A percentile compares a stretch with the other conserved stretches of the same genome.
phyloP scores from a whole-genome alignment of 139 green algal genomes.

The Micractinium conductrix region DNA sequence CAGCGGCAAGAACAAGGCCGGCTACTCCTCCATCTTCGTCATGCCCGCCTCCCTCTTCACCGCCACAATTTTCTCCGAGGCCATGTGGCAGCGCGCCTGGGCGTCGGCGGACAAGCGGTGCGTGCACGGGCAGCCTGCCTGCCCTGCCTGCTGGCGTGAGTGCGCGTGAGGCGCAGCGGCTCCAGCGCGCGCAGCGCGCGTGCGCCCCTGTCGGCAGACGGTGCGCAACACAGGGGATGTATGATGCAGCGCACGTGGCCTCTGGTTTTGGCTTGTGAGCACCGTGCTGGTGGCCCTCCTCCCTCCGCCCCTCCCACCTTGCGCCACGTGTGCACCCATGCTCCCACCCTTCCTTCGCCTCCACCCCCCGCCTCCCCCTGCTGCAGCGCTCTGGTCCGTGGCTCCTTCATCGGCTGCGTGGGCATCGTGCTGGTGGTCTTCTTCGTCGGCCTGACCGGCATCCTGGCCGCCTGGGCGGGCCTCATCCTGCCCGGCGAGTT shows the following conservation, averaged over 20 bases:
- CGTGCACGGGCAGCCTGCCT: constrained; percentile 57
- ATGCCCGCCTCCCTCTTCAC: constrained; percentile 76
- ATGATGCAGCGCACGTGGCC: too few relatives aligned
- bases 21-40: constrained; percentile 72
- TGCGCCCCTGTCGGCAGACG: too few relatives aligned
- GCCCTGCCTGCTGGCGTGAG: too few relatives aligned
- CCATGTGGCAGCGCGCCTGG: constrained; percentile 80
- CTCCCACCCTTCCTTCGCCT: background rate
- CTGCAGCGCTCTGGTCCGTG: constrained; percentile 42
- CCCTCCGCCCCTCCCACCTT: too few relatives aligned
- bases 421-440: constrained; percentile 63
- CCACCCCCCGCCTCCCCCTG: background rate
- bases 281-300: too few relatives aligned
- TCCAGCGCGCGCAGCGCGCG: too few relatives aligned
- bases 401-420: constrained; percentile 45
- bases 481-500: too few relatives aligned
- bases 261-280: too few relatives aligned
- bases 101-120: constrained; percentile 60
- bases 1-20: constrained; percentile 39
- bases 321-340: too few relatives aligned
- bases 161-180: too few relatives aligned
- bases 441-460: constrained; percentile 73
- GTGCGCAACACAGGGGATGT: too few relatives aligned
- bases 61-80: constrained; percentile 82
- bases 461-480: constrained; percentile 75